Conservation (phyloP, 116 monocot genomes). For the Iris pallida region DNA sequence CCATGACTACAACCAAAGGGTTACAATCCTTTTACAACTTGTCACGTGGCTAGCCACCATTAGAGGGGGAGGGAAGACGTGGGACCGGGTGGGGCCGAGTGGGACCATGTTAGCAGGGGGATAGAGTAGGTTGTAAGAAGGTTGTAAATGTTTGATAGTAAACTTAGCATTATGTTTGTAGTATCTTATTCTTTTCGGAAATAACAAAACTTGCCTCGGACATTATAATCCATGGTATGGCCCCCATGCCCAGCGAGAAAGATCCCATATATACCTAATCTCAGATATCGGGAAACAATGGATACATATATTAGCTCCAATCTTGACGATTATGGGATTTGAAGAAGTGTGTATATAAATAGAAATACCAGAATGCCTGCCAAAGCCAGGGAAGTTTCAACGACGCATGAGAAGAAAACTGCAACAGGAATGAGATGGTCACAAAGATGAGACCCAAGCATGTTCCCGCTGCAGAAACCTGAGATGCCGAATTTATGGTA, state of each 20-base stretch:
- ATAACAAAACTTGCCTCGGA: constrained; percentile 44
- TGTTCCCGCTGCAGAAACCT: constrained; percentile 71
- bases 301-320: background rate
- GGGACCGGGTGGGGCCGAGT: too few species aligned
- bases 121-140: too few species aligned
- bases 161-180: too few species aligned
- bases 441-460: constrained; percentile 53
- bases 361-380: constrained; percentile 28
- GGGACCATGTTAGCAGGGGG: too few species aligned
- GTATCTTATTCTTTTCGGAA: too few species aligned
- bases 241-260: constrained; percentile 65
- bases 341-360: background rate
- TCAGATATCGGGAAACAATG: background rate
- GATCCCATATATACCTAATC: constrained; percentile 46
- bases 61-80: too few species aligned
- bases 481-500: background rate
- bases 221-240: constrained; percentile 77
- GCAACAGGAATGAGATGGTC: constrained; percentile 42
- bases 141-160: too few species aligned
- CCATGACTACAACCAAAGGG: too few species aligned
- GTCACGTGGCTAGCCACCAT: too few species aligned
- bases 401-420: constrained; percentile 23
- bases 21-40: too few species aligned
- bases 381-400: constrained; percentile 28
- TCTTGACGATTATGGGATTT: background rate